Evolutionary conservation across 78 protist species (phyloP), one percentile per base, ranked within the genome.

Genomic region (Dictyostelium intermedium): DNA sequence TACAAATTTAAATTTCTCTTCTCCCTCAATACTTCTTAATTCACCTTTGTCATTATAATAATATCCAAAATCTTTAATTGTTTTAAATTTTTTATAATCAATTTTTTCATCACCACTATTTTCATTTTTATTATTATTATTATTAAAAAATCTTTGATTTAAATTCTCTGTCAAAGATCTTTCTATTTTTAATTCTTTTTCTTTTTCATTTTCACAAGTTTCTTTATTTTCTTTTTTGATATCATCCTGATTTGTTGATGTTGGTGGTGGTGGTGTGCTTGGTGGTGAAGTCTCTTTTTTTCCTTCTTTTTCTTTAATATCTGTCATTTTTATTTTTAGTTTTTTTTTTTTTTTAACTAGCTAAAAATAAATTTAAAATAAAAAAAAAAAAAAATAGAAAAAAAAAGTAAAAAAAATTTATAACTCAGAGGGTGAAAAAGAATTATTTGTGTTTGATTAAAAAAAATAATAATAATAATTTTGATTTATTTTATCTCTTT

Each of bases 41-140:
- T 89, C 74, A 6, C 79, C 70, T 30, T 63, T 27, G 8, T 89
- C 76, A 70, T 89, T 89, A 45, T 80, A 89, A 23, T 13, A 10
- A 80, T 89, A 89, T 3, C 82, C 80, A 89, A 89, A 89, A 8
- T 78, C 87, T 66, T 80, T 73, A 16, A 89, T 25, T 45, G 76
- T 32, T 14, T 85, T 85, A 25, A n/a, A 61, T 4, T 81, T 81
- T 34, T 53, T 45, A 60, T 20, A 56, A 81, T 81, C 85, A 3
- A 39, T 53, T 3, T 47, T 35, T 5, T 50, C n/a, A 50, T 50
- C n/a, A 77, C 43, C 43, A 5, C 41, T 43, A 9, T 14, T 41
- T 9, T 79, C 84, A 20, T 10, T 25, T 27, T 4, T n/a, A n/a
- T 76, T 76, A 39, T 74, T 74, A 39, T 6, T 76, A n/a, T 39